A percentile compares a stretch with the other conserved stretches of the same genome.
These are phyloP conservation scores for Penicillium sp. DNA, from an alignment of 2,329 filamentous ascomycete species.

Conservation along the genomic window DNA sequence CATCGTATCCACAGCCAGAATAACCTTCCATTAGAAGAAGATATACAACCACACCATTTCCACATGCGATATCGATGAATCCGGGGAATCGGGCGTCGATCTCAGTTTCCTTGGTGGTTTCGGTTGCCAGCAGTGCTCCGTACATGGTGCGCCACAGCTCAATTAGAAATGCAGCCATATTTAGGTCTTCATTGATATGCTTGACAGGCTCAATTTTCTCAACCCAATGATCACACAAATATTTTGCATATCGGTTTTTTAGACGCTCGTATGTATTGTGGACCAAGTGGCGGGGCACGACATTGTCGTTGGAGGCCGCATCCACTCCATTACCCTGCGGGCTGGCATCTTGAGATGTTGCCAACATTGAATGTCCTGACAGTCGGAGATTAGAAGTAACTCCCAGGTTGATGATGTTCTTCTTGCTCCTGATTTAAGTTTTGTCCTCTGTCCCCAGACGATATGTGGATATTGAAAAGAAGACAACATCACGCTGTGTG, in stretches of 20 bases:
- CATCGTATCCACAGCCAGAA: constrained; percentile 86
- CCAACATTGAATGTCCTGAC: constrained; percentile 28
- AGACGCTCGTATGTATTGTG: constrained; percentile 81
- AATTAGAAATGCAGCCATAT: constrained; percentile 87
- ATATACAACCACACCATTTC: constrained; percentile 86
- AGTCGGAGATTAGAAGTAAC: not conserved
- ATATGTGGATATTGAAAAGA: not conserved
- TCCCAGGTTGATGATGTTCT: not conserved
- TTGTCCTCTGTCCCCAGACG: not conserved
- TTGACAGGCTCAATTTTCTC: constrained; percentile 86
- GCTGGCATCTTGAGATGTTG: constrained; percentile 4
- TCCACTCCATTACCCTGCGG: not conserved
- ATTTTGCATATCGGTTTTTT: constrained; percentile 74
- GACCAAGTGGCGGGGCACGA: constrained; percentile 73
- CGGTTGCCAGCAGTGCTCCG: constrained; percentile 26
- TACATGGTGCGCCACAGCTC: constrained; percentile 92
- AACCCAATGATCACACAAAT: constrained; percentile 73
- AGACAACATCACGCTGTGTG: not conserved
- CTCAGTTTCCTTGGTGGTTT: constrained; percentile 8
- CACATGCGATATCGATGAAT: constrained; percentile 94
- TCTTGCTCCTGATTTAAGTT: not conserved
- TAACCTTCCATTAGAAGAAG: constrained; percentile 81
- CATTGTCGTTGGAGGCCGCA: constrained; percentile 54
- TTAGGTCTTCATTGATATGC: constrained; percentile 92
- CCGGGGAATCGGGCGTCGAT: constrained; percentile 64